Base-by-base conservation (phyloP, 2,329 filamentous ascomycete genomes). In the Huntiella decipiens region DNA sequence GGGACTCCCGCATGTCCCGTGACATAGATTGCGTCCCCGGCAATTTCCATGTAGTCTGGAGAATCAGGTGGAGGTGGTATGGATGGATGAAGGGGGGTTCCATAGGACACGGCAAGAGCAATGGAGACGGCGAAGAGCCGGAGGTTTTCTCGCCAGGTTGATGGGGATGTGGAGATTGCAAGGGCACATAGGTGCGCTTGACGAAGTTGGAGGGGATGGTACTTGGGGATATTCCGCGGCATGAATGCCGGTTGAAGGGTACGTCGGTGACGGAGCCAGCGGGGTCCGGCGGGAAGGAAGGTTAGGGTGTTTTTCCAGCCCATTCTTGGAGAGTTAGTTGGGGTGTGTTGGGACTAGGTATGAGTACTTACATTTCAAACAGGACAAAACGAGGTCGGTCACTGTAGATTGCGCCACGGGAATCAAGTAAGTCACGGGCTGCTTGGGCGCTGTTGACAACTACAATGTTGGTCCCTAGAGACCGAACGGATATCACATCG, bases 221-320 rank as follows among this genome's bases (percentile, higher is more conserved):
- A 57, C 38, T 46, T 52, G 10, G 52, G 53, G 12, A 60, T 57
- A 41, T 56, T 60, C 8, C 60, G 57, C 48, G 60, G 60, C 44
- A 59, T 61, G 50, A 68, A 66, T 3, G 57, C 57, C 8, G 58
- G 58, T 53, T 68, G 66, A 5, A 68, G 56, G 13, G 66, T 44
- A 44, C 58, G 62, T 33, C 66, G 59, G 50, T 68, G 66, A 49
- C 63, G 54, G 38, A 59, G 58, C 56, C 66, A 67, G 43, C 54
- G 55, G 28, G 58, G 54, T 3, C 62, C 62, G 55, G 60, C 66
- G 35, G 58, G 60, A 3, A 66, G 57, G 50, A 67, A 68, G 8
- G 66, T 67, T 49, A 67, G 52, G 4, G 66, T 68, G 44, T 60
- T 60, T 13, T 61, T 58, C 66, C 66, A 69, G 10, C 64, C 64